Percentiles rank a stretch among this genome's conserved stretches.
phyloP scores from a whole-genome alignment of 345 rosid genomes.

The Gossypium sturtianum region DNA sequence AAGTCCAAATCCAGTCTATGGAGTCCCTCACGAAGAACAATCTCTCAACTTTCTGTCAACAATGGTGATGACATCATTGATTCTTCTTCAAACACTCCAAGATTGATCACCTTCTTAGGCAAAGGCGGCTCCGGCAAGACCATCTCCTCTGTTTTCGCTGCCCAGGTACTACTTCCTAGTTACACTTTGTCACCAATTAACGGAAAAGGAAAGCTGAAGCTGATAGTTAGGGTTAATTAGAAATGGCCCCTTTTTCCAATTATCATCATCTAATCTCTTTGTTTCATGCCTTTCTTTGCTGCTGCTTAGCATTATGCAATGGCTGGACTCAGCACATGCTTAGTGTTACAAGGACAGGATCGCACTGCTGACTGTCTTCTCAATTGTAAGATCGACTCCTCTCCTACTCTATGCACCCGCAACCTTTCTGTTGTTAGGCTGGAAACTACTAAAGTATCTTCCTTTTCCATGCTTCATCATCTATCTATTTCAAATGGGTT shows the following conservation, averaged over 20 bases:
- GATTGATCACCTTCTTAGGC: constrained; percentile 70
- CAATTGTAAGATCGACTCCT: constrained; percentile 63
- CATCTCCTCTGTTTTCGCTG: constrained; percentile 73
- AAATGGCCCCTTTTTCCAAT: too few species aligned
- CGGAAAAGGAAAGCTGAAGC: neutral
- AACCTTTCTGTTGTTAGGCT: constrained; percentile 70
- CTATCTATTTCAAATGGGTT: neutral
- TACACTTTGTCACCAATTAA: neutral
- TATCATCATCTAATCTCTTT: neutral
- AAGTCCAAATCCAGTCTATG: constrained; percentile 12
- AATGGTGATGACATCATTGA: constrained; percentile 6
- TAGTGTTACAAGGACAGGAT: constrained; percentile 78
- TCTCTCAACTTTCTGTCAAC: constrained; percentile 14
- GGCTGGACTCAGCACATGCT: constrained; percentile 70
- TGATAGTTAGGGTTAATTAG: neutral
- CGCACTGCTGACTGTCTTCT: constrained; percentile 68
- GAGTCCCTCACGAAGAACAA: constrained; percentile 13
- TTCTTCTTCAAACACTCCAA: constrained; percentile 21
- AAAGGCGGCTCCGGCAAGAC: constrained; percentile 97
- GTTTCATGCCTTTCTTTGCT: neutral
- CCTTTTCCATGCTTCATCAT: neutral
- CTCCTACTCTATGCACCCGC: constrained; percentile 44
- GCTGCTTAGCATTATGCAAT: constrained; percentile 62
- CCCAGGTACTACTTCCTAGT: constrained; percentile 44
- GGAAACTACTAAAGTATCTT: constrained; percentile 68